phyloP scores from a whole-genome alignment of 1,284 basidiomycete species.

The Sphagnurus paluster region DNA sequence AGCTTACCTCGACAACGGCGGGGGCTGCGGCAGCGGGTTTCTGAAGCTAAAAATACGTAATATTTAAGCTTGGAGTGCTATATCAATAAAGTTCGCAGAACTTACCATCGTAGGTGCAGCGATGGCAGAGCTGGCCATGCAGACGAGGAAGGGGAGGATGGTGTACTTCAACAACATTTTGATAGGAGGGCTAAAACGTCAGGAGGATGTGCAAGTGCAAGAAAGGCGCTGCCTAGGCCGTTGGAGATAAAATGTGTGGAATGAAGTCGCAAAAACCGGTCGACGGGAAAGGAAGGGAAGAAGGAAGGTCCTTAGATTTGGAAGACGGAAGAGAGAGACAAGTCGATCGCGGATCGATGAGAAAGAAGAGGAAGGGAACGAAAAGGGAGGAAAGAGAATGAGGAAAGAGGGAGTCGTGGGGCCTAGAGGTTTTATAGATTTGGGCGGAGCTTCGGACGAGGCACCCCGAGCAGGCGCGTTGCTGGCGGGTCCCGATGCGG shows the following conservation, averaged over 20 bases:
- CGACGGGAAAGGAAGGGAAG: neutral
- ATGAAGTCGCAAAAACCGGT: neutral
- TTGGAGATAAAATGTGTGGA: constrained; percentile 3
- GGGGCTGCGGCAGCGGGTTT: neutral
- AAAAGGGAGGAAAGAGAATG: neutral
- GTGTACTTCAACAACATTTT: constrained; percentile 13
- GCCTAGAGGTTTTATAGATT: neutral
- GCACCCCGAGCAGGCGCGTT: neutral
- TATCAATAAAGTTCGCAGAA: neutral
- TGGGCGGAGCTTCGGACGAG: neutral
- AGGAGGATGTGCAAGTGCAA: neutral
- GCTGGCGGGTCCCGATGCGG: no score
- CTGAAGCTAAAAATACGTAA: neutral
- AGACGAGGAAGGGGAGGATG: constrained; percentile 9
- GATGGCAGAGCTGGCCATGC: constrained; percentile 5
- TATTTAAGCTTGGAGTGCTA: neutral
- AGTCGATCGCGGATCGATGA: constrained; percentile 15
- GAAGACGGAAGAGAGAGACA: constrained; percentile 10
- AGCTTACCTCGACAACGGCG: neutral
- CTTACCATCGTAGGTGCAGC: no score
- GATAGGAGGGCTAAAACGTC: neutral
- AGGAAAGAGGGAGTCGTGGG: neutral
- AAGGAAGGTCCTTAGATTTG: neutral
- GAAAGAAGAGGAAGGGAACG: constrained; percentile 1
- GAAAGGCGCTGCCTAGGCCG: neutral